Evolutionary conservation across 140 eudicot species (phyloP).

Genomic region (Oenanthe javanica): DNA sequence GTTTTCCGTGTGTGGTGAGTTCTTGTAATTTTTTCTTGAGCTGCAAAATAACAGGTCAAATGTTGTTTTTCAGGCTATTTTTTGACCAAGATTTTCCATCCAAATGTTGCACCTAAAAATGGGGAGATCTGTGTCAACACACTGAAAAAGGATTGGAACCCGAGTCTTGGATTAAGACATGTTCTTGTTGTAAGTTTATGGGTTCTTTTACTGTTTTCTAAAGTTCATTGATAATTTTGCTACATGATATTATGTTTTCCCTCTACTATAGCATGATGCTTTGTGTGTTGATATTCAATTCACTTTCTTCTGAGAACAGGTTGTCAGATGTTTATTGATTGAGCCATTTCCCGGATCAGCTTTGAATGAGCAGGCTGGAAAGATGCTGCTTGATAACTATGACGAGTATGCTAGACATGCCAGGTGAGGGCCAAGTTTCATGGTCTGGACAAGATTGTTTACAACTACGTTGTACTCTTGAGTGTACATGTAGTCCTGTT

Average conservation of each 20-base stretch:
- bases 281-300: background rate
- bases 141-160: slow-evolving; percentile 90
- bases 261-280: background rate
- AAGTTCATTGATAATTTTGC: background rate
- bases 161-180: slow-evolving; percentile 88
- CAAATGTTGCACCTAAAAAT: slow-evolving; percentile 59
- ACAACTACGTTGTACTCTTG: background rate
- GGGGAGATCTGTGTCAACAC: slow-evolving; percentile 98
- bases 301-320: slow-evolving; percentile 31
- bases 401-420: slow-evolving; percentile 97
- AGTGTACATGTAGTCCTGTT: background rate
- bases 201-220: background rate
- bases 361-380: slow-evolving; percentile 88
- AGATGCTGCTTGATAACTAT: slow-evolving; percentile 85
- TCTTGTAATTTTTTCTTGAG: background rate
- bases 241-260: background rate
- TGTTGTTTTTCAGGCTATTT: slow-evolving; percentile 49
- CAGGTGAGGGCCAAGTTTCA: slow-evolving; percentile 38
- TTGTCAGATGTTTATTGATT: slow-evolving; percentile 79
- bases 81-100: slow-evolving; percentile 90
- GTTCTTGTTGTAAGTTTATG: slow-evolving; percentile 68
- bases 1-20: background rate
- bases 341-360: slow-evolving; percentile 99
- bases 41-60: background rate
- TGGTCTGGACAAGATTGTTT: background rate